phyloP scores from a whole-genome alignment of 192 early-diverging fungal genomes.

The Paraglomus brasilianum region DNA sequence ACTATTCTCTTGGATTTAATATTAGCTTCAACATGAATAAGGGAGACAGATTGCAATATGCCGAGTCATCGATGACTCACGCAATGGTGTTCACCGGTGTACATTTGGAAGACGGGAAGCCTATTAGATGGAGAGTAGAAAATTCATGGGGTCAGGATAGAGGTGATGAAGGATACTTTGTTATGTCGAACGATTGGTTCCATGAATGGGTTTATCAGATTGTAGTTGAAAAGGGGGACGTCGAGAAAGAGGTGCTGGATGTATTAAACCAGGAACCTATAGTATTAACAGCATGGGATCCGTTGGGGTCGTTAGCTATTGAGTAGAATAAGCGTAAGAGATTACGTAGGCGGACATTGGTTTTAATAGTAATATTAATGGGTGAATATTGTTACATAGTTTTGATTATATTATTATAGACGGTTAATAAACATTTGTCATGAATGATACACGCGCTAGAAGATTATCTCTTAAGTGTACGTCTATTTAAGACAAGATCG shows the following conservation, averaged over 20 bases:
- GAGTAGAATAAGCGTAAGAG: not conserved
- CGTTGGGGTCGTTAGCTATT: conserved; percentile 68
- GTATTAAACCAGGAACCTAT: conserved; percentile 62
- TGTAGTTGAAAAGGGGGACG: conserved; percentile 65
- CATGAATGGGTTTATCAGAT: conserved; percentile 78
- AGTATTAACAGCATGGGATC: conserved; percentile 75
- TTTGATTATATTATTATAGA: no score
- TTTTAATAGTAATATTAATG: no score
- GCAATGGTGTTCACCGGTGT: conserved; percentile 78
- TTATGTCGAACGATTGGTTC: conserved; percentile 81
- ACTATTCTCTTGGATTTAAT: conserved; percentile 67
- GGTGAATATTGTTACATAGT: no score
- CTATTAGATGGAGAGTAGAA: conserved; percentile 74
- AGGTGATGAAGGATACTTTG: conserved; percentile 73
- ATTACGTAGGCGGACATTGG: no score
- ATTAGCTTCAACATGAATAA: conserved; percentile 60
- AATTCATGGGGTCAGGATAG: conserved; percentile 64
- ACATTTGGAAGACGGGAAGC: conserved; percentile 60
- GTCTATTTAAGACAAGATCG: no score
- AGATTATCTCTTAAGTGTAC: no score
- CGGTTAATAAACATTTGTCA: no score
- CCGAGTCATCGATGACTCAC: conserved; percentile 76
- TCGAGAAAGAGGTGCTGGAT: conserved; percentile 58
- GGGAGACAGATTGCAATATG: conserved; percentile 66
- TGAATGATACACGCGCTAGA: no score